Base-by-base conservation (phyloP, 768 basidiomycete genomes). In the Lentinula boryana region DNA sequence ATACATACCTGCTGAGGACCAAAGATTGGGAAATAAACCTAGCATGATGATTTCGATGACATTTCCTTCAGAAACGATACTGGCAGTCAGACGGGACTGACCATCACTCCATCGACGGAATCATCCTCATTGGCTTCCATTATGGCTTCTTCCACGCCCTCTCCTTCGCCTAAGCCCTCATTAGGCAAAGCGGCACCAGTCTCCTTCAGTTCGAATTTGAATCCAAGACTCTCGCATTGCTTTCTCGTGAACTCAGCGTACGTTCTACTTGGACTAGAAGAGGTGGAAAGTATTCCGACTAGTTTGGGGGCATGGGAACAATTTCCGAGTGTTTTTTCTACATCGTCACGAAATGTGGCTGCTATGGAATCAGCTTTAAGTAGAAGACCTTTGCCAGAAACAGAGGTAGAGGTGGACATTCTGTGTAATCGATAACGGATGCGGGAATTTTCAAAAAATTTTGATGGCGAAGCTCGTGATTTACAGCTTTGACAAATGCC, bases 21-120 rank as follows among this genome's bases (percentile, higher is more conserved):
- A 68, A 92, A 97, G 65, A 98, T 96, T 1, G 97, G 97, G 74
- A 93, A 99, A 74, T 98, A 97, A 10, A 95, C 91, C 93, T 94
- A 53, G 35, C 41, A 4, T 48, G 23, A 52, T 15, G 49, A 48
- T 49, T 23, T n/a, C 15, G 32, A 18, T 36, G 27, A 10, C 9
- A 50, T 18, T 16, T 27, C 13, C 23, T 38, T 18, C 12, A 21
- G 3, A 46, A 57, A 44, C 13, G 48, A 52, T 27, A 27, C 27
- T 3, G 3, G 3, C 21, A 36, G 64, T 12, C 61, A 33, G 58
- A 55, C 60, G 23, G 15, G 32, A 66, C 84, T 63, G 65, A 95
- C 97, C 95, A 98, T 97, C 69, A 99, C 94, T 8, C 96, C 96
- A 73, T 96, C 85, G 9, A 96, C 84, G 59, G 77, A 79, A 13